Conservation (phyloP, 73 alveolate genomes). For the Blepharisma stoltei region DNA sequence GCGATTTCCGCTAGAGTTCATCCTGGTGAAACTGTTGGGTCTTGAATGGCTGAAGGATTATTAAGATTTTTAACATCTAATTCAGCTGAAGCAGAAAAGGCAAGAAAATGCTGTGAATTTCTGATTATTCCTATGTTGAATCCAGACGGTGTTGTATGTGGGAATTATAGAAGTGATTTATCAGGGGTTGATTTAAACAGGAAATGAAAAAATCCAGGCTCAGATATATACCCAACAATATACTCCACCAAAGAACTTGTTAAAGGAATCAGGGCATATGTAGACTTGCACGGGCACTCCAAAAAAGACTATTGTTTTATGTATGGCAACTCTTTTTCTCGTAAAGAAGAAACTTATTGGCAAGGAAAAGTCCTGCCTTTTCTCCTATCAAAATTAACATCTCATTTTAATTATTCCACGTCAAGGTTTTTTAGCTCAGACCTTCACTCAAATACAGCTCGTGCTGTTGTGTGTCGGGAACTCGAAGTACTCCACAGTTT, state of each 20-base stretch:
- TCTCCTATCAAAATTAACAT: conserved; percentile 72
- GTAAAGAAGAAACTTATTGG: conserved; percentile 60
- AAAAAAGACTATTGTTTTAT: conserved; percentile 53
- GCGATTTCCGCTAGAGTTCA: conserved; percentile 94
- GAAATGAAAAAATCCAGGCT: conserved; percentile 96
- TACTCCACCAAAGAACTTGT: conserved; percentile 88
- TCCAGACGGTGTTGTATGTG: conserved; percentile 99
- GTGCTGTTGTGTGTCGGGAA: conserved; percentile 83
- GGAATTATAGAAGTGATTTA: conserved; percentile 76
- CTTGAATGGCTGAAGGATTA: conserved; percentile 63
- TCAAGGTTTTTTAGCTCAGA: conserved; percentile 81
- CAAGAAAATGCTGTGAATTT: conserved; percentile 83
- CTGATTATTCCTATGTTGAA: conserved; percentile 98
- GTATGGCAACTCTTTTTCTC: conserved; percentile 3
- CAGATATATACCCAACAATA: conserved; percentile 92
- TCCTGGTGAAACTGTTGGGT: conserved; percentile 98
- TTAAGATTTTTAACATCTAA: conserved; percentile 89
- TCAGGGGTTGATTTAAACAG: conserved; percentile 99
- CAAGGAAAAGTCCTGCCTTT: conserved; percentile 83
- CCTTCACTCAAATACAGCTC: conserved; percentile 87
- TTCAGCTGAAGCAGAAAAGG: conserved; percentile 68
- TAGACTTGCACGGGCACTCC: conserved; percentile 99
- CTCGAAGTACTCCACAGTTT: conserved; percentile 75
- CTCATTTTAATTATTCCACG: conserved; percentile 76
- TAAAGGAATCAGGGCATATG: conserved; percentile 82